A percentile compares a stretch with the other conserved stretches of the same genome.
phyloP scores from a whole-genome alignment of 2,329 filamentous ascomycete genomes.

The Pseudocercospora musae region DNA sequence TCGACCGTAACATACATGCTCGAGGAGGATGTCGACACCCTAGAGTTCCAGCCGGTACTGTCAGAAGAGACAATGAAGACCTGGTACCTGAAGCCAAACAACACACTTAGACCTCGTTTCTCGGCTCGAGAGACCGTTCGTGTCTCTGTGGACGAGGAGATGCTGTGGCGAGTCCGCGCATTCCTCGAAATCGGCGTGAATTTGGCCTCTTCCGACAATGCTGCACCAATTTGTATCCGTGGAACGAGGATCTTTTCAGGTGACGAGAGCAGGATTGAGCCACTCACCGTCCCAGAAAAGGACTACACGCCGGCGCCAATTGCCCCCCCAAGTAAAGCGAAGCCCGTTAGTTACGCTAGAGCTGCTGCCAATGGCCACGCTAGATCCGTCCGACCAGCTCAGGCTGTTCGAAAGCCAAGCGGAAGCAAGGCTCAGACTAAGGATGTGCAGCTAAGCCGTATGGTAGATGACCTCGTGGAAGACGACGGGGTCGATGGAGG shows the following conservation, averaged over 20 bases:
- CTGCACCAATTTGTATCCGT: constrained; percentile 25
- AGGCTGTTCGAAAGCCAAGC: constrained; percentile 13
- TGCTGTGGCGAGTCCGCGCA: constrained; percentile 63
- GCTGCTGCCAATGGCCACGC: constrained; percentile 28
- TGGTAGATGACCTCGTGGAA: constrained; percentile 57
- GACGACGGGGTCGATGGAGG: constrained; percentile 31
- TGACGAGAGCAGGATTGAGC: constrained; percentile 22
- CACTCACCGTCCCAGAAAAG: constrained; percentile 33
- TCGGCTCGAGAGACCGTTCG: constrained; percentile 51
- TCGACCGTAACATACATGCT: constrained; percentile 60
- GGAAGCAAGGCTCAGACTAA: constrained; percentile 19
- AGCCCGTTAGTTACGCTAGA: constrained; percentile 33
- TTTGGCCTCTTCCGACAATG: constrained; percentile 51
- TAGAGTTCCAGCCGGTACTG: constrained; percentile 61
- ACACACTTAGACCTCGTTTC: constrained; percentile 51
- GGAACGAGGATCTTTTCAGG: constrained; percentile 28
- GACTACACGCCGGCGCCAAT: constrained; percentile 46
- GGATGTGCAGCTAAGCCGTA: constrained; percentile 53
- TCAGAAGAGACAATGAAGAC: constrained; percentile 45
- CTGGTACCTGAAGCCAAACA: constrained; percentile 48
- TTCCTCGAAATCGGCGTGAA: constrained; percentile 60
- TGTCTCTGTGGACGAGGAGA: constrained; percentile 59
- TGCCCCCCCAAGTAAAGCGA: constrained; percentile 16
- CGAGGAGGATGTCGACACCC: constrained; percentile 64
- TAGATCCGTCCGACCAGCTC: constrained; percentile 15